Base-by-base conservation (phyloP, 2,329 filamentous ascomycete genomes). In the Hypomyces rosellus region DNA sequence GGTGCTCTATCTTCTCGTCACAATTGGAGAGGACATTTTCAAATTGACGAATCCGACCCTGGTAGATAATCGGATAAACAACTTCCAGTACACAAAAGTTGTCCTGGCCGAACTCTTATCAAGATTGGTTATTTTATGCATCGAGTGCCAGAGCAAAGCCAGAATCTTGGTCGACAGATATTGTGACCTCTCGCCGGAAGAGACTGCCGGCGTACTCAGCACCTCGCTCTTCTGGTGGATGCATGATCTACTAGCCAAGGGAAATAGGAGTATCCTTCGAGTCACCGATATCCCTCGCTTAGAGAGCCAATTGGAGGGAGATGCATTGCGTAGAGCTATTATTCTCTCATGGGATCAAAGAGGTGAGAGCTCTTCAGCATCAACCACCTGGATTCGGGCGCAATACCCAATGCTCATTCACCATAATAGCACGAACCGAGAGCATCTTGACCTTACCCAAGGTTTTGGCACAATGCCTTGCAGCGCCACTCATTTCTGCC, bases 401-500 rank as follows among this genome's bases (percentile, higher is more conserved):
- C 6, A 8, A 30, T 14, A 12, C 2, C 39, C 5, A 22, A 5
- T 40, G 14, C n/a, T 50, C 15, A 52, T 40, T 13, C 12, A 15
- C 3, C 12, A 13, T 6, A 30, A 30, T 15, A 53, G 48, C 33
- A 11, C 42, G 46, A 18, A 43, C 42, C 1, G 51, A 53, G 34
- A 38, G 41, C 3, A 30, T 41, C 16, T 36, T 43, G 43, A 53
- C 47, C 12, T 30, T 53, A 41, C 47, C 43, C 7, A 41, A 25
- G 37, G 51, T 43, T 25, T 44, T 53, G 43, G 5, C 50, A 8
- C 18, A 16, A n/a, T 44, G 47, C 30, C 51, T 53, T 13, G 16
- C 18, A 33, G 12, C n/a, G 5, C 48, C 51, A 20, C 65, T 73
- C 33, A 13, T 65, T 3, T 38, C 56, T 5, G 63, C 64, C 2